A percentile compares a stretch with the other conserved stretches of the same genome.
Conservation (phyloP, 768 basidiomycete genomes). For the Boletus sp. region DNA sequence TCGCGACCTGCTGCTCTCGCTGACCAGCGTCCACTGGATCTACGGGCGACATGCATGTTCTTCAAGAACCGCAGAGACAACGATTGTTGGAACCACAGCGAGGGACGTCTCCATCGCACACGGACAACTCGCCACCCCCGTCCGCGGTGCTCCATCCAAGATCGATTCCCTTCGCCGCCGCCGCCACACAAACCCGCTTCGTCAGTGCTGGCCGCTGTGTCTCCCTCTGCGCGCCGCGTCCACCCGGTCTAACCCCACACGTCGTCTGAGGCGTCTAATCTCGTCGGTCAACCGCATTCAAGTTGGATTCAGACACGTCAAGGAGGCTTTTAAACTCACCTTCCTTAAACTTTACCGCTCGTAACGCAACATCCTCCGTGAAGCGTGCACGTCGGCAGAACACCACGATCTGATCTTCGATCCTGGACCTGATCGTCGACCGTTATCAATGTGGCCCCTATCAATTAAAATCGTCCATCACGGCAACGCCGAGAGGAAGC, state of each 20-base stretch:
- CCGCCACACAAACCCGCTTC: not conserved
- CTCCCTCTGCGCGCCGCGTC: not conserved
- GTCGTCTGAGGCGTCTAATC: too few species aligned
- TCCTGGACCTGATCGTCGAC: slow-evolving; percentile 30
- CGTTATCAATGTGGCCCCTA: slow-evolving; percentile 11
- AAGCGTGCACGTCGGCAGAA: slow-evolving; percentile 21
- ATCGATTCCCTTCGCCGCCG: not conserved
- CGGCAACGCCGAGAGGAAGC: slow-evolving; percentile 7
- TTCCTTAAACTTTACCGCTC: slow-evolving; percentile 6
- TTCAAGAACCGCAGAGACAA: not conserved
- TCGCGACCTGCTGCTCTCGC: too few species aligned
- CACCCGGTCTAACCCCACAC: too few species aligned
- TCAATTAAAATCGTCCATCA: slow-evolving; percentile 18
- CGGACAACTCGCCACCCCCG: not conserved
- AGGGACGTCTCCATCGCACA: not conserved
- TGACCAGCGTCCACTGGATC: too few species aligned
- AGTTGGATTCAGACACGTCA: slow-evolving; percentile 7
- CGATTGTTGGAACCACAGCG: not conserved
- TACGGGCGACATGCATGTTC: not conserved
- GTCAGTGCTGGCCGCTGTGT: not conserved
- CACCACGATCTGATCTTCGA: slow-evolving; percentile 28
- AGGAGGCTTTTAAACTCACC: slow-evolving; percentile 12
- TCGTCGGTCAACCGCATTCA: slow-evolving; percentile 3
- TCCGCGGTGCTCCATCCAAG: not conserved
- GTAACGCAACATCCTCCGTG: slow-evolving; percentile 19